Evolutionary conservation across 768 basidiomycete genomes (phyloP).

Genomic region (Epithele typhae): DNA sequence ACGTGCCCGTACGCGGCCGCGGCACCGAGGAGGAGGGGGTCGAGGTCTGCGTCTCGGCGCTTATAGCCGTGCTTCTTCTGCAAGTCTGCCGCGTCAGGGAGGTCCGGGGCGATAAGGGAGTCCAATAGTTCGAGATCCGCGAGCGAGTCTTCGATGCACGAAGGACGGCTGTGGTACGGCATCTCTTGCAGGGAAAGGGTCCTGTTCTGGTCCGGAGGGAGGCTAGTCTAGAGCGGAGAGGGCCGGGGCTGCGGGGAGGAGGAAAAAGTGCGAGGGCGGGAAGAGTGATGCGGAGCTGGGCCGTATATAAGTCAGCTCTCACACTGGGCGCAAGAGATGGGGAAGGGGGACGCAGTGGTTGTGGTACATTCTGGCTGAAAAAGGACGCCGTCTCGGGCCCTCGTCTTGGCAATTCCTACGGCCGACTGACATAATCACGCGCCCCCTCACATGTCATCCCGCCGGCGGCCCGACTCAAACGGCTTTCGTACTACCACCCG

Average conservation of each 20-base stretch:
- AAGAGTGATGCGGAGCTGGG: constrained; percentile 1
- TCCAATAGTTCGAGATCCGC: constrained; percentile 65
- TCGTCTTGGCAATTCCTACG: no score
- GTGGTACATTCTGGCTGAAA: not conserved
- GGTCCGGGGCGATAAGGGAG: constrained; percentile 44
- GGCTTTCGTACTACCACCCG: no score
- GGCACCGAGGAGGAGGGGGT: constrained; percentile 76
- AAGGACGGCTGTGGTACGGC: constrained; percentile 22
- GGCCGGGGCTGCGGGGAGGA: not conserved
- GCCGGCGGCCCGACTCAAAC: no score
- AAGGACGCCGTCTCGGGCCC: not conserved
- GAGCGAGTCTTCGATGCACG: constrained; percentile 24
- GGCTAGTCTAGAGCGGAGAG: not conserved
- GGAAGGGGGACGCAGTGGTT: not conserved
- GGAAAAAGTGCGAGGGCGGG: not conserved
- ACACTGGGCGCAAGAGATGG: not conserved
- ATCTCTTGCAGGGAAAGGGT: constrained; percentile 8
- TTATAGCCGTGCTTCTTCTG: constrained; percentile 34
- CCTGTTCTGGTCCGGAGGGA: no score
- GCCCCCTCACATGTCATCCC: not conserved
- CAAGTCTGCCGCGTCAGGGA: constrained; percentile 35
- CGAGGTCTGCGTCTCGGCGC: constrained; percentile 68
- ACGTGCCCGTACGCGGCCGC: constrained; percentile 71
- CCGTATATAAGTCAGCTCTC: no score
- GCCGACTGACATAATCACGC: constrained; percentile 13